These are phyloP conservation scores for Apiospora pterosperma DNA, from an alignment of 2,329 filamentous ascomycete genomes.

Conservation along the genomic window DNA sequence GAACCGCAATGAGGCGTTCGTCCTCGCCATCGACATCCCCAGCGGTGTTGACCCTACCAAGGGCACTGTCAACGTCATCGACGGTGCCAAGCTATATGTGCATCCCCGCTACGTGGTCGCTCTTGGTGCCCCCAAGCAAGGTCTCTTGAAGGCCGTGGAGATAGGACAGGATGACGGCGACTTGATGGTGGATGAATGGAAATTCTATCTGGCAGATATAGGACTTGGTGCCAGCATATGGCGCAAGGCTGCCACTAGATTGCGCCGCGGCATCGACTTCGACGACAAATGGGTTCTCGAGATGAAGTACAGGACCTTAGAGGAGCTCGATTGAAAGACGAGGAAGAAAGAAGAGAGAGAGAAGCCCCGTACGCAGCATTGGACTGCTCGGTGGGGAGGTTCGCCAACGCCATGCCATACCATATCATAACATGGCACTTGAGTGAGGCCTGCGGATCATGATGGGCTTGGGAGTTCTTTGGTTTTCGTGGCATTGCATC, in stretches of 20 bases:
- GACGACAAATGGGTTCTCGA: slow-evolving; percentile 81
- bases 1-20: slow-evolving; percentile 79
- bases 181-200: slow-evolving; percentile 62
- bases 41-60: slow-evolving; percentile 81
- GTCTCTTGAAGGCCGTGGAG: slow-evolving; percentile 73
- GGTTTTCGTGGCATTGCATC: neutral
- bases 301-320: slow-evolving; percentile 46
- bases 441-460: neutral
- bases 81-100: slow-evolving; percentile 76
- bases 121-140: slow-evolving; percentile 82
- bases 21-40: slow-evolving; percentile 86
- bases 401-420: neutral
- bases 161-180: slow-evolving; percentile 52
- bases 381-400: neutral
- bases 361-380: neutral
- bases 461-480: neutral
- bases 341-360: too few species aligned
- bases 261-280: slow-evolving; percentile 84
- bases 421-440: neutral
- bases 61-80: slow-evolving; percentile 62
- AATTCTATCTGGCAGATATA: slow-evolving; percentile 80
- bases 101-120: slow-evolving; percentile 80
- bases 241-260: slow-evolving; percentile 77
- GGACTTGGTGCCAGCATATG: slow-evolving; percentile 80
- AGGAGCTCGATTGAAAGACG: neutral